These are phyloP conservation scores for Moesziomyces globuligerus DNA, from an alignment of 1,284 basidiomycete genomes.

Conservation along the genomic window DNA sequence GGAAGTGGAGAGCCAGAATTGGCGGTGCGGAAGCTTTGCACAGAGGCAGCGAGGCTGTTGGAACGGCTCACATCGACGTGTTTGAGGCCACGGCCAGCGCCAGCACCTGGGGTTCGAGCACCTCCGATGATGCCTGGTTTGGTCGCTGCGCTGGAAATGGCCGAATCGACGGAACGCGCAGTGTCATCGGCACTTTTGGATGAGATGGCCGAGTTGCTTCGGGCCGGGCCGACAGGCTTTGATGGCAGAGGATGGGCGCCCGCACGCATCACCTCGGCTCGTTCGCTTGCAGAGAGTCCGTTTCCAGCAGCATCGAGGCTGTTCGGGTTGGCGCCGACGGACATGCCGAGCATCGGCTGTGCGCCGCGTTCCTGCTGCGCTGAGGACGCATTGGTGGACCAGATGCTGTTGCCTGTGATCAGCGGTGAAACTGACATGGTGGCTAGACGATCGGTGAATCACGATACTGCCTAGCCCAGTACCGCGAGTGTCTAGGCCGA, in stretches of 20 bases:
- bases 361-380: slow-evolving; percentile 8
- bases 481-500: too few species aligned
- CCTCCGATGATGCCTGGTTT: slow-evolving; percentile 34
- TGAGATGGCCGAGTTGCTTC: slow-evolving; percentile 31
- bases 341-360: slow-evolving; percentile 6
- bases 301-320: slow-evolving; percentile 1
- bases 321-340: slow-evolving; percentile 2
- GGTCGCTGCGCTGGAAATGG: slow-evolving; percentile 8
- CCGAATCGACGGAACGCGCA: slow-evolving; percentile 28
- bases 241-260: slow-evolving; percentile 40
- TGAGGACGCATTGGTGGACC: slow-evolving; percentile 28
- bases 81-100: slow-evolving; percentile 3
- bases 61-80: slow-evolving; percentile 26
- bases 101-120: slow-evolving; percentile 1
- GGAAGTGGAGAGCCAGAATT: slow-evolving; percentile 37
- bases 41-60: slow-evolving; percentile 44
- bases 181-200: slow-evolving; percentile 23
- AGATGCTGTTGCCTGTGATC: slow-evolving; percentile 44
- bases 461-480: too few species aligned
- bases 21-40: slow-evolving; percentile 37
- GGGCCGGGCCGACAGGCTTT: slow-evolving; percentile 27
- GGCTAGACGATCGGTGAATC: too few species aligned
- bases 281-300: slow-evolving; percentile 9
- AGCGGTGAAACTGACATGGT: slow-evolving; percentile 46
- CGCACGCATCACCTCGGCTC: slow-evolving; percentile 14